Evolutionary conservation across 2,329 filamentous ascomycete genomes (phyloP), one percentile per base, ranked within the genome.

Genomic region (Fusarium albosuccineum): DNA sequence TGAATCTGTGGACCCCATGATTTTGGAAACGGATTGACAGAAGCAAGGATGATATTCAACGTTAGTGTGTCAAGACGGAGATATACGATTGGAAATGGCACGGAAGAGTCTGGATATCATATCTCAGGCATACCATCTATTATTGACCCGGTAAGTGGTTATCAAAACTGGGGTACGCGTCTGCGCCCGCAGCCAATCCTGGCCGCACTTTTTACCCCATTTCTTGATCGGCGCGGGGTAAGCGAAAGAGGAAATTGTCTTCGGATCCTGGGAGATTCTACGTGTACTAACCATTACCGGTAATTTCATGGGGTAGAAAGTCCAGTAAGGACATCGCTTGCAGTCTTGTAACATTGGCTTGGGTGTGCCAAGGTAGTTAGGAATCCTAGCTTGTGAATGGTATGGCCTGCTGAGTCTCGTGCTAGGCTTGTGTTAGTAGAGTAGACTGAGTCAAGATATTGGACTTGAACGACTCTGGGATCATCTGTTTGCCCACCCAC

Each of bases 1-100:
- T 45, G 52, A 42, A 41, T 41, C 52, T 14, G 17, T 46, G 52
- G 52, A 55, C 17, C 52, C 52, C 52, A 55, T 55, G 39, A 10
- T 55, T 17, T 34, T 55, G 45, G 17, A 26, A 17, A 34, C 42
- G 49, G 42, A 42, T 8, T 22, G 16, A 11, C 14, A 30, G 16
- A 8, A 53, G 27, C 13, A 42, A 53, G n/a, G 49, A 17, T 53
- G 5, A 13, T 17, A 42, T 22, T 39, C 13, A 48, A 48, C 1
- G 10, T 22, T 34, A 34, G 11, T 48, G 45, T 34, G 45, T 27
- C 45, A 48, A 34, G 29, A n/a, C 10, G 10, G 29, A 48, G 45
- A 48, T 48, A 48, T 48, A 48, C 14, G 45, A 48, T 48, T 48
- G 34, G 45, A 48, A n/a, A 48, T 5, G 29, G 16, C 16, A 9